Evolutionary conservation across 495 filamentous ascomycete genomes (phyloP), one percentile per base, ranked within the genome.

Genomic region (Aspergillus wentii): DNA sequence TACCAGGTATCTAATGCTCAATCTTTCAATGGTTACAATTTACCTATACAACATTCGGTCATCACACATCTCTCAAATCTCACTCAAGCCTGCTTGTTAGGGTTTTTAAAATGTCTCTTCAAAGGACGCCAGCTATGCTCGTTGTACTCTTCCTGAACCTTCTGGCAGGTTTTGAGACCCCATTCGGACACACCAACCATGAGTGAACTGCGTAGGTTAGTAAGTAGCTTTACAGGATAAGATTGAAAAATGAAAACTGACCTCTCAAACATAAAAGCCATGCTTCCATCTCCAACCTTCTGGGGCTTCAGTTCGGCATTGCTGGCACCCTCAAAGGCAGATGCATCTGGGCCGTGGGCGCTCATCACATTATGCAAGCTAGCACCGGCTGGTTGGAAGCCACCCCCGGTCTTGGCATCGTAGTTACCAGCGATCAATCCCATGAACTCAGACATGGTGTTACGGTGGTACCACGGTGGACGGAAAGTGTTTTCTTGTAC

Each of bases 121-220:
- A 94, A 54, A 5, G 80, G 78, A 22, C 74, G 76, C 89, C 89
- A 95, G 58, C 85, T 91, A 62, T 94, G 83, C 35, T 79, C 78
- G 54, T 81, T 91, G 50, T 95, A 94, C 38, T 75, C 77, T 44
- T 78, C 72, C 62, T 95, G 89, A 25, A 94, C 83, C 69, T 91
- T 94, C 51, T 75, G 69, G 48, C 88, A 94, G 30, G 72, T 80
- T 61, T 85, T 82, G 35, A 94, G 60, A 1, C 87, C 89, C 89
- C 89, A 95, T 46, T 91, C 85, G 11, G 88, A 94, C 10, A 94
- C 87, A 3, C 89, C 89, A 8, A 95, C 76, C 89, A 94, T 94
- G 27, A 87, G 58, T 43, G 73, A 76, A 53, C 82, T 86, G 64
- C 70, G 73, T 48, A 70, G 8, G 30, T 34, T 48, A 21, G 30